These are phyloP conservation scores for Agroathelia rolfsii DNA, from an alignment of 1,284 basidiomycete species.

Conservation along the genomic window DNA sequence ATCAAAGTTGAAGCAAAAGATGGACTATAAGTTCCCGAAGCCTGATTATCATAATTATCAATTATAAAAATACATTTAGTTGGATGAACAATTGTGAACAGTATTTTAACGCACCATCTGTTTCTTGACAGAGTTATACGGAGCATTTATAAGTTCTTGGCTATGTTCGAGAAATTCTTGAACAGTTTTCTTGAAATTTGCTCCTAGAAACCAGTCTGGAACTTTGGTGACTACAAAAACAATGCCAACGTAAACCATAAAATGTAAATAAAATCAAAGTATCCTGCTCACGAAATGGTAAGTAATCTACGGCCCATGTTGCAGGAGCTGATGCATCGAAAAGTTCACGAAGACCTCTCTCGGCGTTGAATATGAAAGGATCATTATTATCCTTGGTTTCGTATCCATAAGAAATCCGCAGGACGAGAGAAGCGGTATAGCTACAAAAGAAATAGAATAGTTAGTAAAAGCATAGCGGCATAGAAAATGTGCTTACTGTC, in stretches of 20 bases:
- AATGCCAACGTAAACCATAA: slow-evolving; percentile 11
- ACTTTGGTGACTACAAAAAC: slow-evolving; percentile 50
- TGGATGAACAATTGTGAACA: background rate
- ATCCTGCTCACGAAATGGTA: slow-evolving; percentile 26
- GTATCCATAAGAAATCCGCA: slow-evolving; percentile 56
- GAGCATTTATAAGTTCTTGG: slow-evolving; percentile 41
- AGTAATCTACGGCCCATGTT: slow-evolving; percentile 47
- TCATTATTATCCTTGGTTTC: slow-evolving; percentile 45
- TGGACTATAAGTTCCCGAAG: slow-evolving; percentile 36
- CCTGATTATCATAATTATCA: slow-evolving; percentile 31
- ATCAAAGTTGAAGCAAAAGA: slow-evolving; percentile 45
- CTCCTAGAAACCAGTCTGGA: slow-evolving; percentile 58
- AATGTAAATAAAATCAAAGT: background rate
- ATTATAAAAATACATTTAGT: slow-evolving; percentile 5
- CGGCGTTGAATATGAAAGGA: slow-evolving; percentile 47
- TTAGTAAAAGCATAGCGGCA: slow-evolving; percentile 3
- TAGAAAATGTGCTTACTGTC: slow-evolving; percentile 34
- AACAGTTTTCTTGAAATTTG: slow-evolving; percentile 44
- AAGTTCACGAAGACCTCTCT: slow-evolving; percentile 49
- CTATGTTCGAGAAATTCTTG: slow-evolving; percentile 39
- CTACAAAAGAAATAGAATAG: slow-evolving; percentile 18
- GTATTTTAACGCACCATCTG: slow-evolving; percentile 36
- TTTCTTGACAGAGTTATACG: slow-evolving; percentile 47
- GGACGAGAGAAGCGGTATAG: slow-evolving; percentile 46
- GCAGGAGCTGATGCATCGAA: slow-evolving; percentile 47